phyloP scores from a whole-genome alignment of 768 basidiomycete genomes.

The Russula sp. region DNA sequence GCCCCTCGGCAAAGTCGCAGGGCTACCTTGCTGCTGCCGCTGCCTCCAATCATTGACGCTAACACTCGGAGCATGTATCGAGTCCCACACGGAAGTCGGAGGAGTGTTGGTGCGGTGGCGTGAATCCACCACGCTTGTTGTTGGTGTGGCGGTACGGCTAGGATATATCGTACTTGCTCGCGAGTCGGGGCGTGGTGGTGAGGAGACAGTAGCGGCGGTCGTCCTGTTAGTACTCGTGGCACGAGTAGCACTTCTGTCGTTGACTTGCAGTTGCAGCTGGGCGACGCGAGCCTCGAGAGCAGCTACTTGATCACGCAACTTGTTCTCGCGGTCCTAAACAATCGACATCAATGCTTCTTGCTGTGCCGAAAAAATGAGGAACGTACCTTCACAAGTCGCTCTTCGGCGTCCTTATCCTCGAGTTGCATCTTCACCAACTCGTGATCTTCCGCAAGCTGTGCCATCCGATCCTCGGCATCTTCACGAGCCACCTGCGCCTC shows the following conservation, averaged over 20 bases:
- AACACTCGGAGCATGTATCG: conserved; percentile 51
- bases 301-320: conserved; percentile 63
- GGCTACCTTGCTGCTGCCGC: neutral
- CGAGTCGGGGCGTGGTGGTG: conserved; percentile 65
- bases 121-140: conserved; percentile 37
- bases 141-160: conserved; percentile 53
- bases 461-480: conserved; percentile 59
- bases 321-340: conserved; percentile 64
- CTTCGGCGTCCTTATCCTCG: conserved; percentile 71
- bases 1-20: neutral
- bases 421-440: conserved; percentile 65
- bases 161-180: conserved; percentile 59
- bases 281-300: conserved; percentile 58
- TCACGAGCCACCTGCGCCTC: conserved; percentile 60
- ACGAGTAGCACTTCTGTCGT: conserved; percentile 45
- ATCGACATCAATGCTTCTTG: conserved; percentile 16
- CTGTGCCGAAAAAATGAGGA: neutral
- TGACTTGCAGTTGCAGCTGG: conserved; percentile 43
- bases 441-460: conserved; percentile 69
- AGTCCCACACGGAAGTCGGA: conserved; percentile 69
- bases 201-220: conserved; percentile 32
- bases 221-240: conserved; percentile 27
- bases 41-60: conserved; percentile 27
- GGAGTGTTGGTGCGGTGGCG: conserved; percentile 46
- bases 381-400: conserved; percentile 62